Percentiles rank a stretch among this genome's conserved stretches.
phyloP scores from a whole-genome alignment of 2,329 filamentous ascomycete species.

The Leptodontidium sp. region DNA sequence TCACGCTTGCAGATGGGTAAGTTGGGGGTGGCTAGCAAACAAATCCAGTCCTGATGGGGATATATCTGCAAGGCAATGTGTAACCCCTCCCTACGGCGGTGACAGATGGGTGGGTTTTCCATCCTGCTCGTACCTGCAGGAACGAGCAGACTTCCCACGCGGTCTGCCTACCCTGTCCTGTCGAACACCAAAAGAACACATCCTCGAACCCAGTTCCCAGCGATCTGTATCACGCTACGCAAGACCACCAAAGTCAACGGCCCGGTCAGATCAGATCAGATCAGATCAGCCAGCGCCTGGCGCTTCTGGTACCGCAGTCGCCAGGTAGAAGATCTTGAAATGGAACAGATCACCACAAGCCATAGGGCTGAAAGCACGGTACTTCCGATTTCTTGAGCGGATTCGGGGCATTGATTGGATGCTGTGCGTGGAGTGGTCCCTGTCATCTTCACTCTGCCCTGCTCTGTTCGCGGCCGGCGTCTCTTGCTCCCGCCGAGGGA shows the following conservation, averaged over 20 bases:
- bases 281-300: neutral
- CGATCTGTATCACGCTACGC: neutral
- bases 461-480: neutral
- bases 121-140: conserved; percentile 13
- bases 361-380: conserved; percentile 13
- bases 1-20: neutral
- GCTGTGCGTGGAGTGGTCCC: neutral
- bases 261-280: conserved; percentile 11
- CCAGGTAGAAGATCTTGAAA: neutral
- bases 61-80: conserved; percentile 6
- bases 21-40: conserved; percentile 12
- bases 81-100: conserved; percentile 3
- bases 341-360: neutral
- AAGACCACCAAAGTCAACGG: neutral
- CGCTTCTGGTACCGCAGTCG: neutral
- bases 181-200: neutral
- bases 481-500: neutral
- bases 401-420: neutral
- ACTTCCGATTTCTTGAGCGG: neutral
- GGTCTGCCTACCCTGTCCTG: neutral
- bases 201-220: neutral
- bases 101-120: neutral
- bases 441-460: neutral
- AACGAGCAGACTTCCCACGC: conserved; percentile 1
- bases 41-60: neutral